These are phyloP conservation scores for Fusarium nurragi DNA, from an alignment of 2,329 filamentous ascomycete genomes.

Conservation along the genomic window DNA sequence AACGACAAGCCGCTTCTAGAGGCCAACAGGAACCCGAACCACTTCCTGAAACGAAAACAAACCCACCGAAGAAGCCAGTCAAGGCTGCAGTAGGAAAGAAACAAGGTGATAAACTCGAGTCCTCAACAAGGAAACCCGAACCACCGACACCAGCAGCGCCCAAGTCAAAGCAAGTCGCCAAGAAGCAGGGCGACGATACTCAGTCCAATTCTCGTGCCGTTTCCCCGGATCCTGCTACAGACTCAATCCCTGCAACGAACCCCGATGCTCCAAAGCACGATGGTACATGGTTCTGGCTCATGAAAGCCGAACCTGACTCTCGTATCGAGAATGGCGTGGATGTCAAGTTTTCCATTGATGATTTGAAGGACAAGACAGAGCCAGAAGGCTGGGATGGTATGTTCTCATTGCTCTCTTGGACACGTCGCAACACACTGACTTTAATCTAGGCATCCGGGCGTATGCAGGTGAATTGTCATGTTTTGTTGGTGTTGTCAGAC, in stretches of 20 bases:
- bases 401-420: constrained; percentile 32
- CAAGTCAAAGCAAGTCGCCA: not conserved
- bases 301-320: constrained; percentile 90
- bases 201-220: not conserved
- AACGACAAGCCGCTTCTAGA: constrained; percentile 26
- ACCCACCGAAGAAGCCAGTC: not conserved
- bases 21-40: not conserved
- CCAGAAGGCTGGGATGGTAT: constrained; percentile 93
- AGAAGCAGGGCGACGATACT: not conserved
- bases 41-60: not conserved
- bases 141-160: fast-evolving
- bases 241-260: constrained; percentile 51
- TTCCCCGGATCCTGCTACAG: constrained; percentile 47
- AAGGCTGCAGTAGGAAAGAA: constrained; percentile 5
- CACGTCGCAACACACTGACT: constrained; percentile 11
- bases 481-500: fast-evolving
- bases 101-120: not conserved
- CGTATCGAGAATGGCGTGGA: constrained; percentile 87
- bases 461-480: constrained; percentile 53
- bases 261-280: constrained; percentile 53
- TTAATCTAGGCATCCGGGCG: constrained; percentile 56
- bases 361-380: constrained; percentile 74
- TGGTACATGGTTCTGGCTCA: constrained; percentile 73
- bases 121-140: not conserved
- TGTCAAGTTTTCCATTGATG: constrained; percentile 94